Percentiles rank a stretch among this genome's conserved stretches.
Evolutionary conservation across 2,329 filamentous ascomycete species (phyloP).

Genomic region (Ilyonectria robusta): DNA sequence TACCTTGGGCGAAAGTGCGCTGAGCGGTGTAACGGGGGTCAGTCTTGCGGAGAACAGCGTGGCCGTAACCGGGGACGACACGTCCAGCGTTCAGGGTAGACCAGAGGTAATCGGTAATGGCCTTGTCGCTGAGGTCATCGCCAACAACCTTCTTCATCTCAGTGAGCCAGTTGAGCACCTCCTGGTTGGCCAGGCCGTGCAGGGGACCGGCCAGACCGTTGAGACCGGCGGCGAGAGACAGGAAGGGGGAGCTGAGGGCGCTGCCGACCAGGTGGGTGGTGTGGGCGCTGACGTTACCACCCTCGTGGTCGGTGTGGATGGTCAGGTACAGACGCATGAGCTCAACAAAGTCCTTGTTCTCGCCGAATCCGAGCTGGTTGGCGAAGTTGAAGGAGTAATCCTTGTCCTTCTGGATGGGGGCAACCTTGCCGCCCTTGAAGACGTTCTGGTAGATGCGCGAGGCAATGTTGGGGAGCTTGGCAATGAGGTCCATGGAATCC

Average conservation of each 20-base stretch:
- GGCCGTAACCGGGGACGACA: slow-evolving; percentile 98
- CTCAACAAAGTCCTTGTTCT: slow-evolving; percentile 97
- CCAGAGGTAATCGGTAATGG: slow-evolving; percentile 99
- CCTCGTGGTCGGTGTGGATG: slow-evolving; percentile 99
- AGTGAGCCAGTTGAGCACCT: slow-evolving; percentile 98
- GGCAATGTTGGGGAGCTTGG: slow-evolving; percentile 98
- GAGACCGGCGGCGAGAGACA: slow-evolving; percentile 95
- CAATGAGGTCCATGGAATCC: slow-evolving; percentile 99
- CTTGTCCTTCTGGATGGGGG: slow-evolving; percentile 96
- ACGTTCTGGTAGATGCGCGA: slow-evolving; percentile 99
- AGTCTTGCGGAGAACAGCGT: slow-evolving; percentile 99
- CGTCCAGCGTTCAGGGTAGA: slow-evolving; percentile 94
- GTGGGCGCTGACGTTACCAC: slow-evolving; percentile 98
- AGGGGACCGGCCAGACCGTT: slow-evolving; percentile 98
- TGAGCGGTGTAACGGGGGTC: slow-evolving; percentile 99
- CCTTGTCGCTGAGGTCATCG: slow-evolving; percentile 94
- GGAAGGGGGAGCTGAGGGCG: slow-evolving; percentile 96
- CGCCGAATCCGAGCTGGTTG: slow-evolving; percentile 97
- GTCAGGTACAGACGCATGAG: slow-evolving; percentile 99
- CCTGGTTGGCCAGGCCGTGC: slow-evolving; percentile 99
- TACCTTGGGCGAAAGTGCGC: slow-evolving; percentile 90
- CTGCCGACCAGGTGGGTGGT: slow-evolving; percentile 98
- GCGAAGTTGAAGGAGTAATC: slow-evolving; percentile 99
- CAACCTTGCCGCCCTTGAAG: slow-evolving; percentile 99
- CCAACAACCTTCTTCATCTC: slow-evolving; percentile 98